Evolutionary conservation across 305 asterid genomes (phyloP).

Genomic region (Fraxinus nigra): DNA sequence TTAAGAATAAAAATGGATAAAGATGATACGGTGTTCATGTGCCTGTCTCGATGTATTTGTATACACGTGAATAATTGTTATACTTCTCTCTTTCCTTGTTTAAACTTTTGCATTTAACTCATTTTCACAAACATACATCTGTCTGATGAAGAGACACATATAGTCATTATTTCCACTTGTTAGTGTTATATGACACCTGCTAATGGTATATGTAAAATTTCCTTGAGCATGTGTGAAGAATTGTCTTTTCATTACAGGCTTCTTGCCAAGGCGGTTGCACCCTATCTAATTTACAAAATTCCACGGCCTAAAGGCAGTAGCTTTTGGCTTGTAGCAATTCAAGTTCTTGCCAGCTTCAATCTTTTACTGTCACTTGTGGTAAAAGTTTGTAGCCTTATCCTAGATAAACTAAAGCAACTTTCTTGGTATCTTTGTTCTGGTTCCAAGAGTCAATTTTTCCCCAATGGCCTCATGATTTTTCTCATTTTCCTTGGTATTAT

Average conservation of each 20-base stretch:
- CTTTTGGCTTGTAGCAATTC: slow-evolving; percentile 75
- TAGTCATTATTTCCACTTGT: not conserved
- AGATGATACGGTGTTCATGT: not conserved
- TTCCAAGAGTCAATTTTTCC: not conserved
- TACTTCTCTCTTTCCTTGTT: not conserved
- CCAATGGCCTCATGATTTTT: not conserved
- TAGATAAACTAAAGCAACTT: slow-evolving; percentile 1
- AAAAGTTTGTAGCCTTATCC: not conserved
- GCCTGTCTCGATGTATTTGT: not conserved
- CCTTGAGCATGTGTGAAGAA: not conserved
- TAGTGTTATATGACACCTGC: not conserved
- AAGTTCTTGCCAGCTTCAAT: slow-evolving; percentile 80
- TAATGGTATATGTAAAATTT: not conserved
- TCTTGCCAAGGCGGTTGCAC: slow-evolving; percentile 47
- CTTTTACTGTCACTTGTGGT: slow-evolving; percentile 60
- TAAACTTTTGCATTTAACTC: not conserved
- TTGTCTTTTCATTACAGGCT: slow-evolving; percentile 46
- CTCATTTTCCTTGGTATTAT: slow-evolving; percentile 10
- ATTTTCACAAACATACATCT: not conserved
- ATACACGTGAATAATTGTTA: not conserved
- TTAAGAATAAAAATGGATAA: not conserved
- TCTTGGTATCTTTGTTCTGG: not conserved
- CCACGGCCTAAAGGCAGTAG: slow-evolving; percentile 73
- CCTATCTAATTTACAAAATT: slow-evolving; percentile 62
- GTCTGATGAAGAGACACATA: slow-evolving; percentile 5